A percentile compares a stretch with the other conserved stretches of the same genome.
Conservation (phyloP, 1,284 basidiomycete species). For the Earliella scabrosa region DNA sequence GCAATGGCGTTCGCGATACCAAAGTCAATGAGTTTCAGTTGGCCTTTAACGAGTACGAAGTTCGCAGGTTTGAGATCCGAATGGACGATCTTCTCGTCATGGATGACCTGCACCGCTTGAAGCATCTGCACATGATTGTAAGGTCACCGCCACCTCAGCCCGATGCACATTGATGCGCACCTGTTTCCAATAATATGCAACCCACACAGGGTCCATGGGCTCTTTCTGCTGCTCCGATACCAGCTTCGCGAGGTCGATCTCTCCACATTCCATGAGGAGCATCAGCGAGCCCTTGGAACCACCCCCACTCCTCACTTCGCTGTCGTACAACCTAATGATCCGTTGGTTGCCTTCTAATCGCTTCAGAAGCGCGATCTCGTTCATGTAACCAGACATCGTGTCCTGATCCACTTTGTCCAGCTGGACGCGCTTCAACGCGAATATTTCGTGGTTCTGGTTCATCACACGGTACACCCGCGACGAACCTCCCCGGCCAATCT, state of each 20-base stretch:
- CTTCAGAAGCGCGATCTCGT: conserved; percentile 89
- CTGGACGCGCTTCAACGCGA: conserved; percentile 87
- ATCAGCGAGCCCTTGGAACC: conserved; percentile 71
- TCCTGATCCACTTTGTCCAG: conserved; percentile 86
- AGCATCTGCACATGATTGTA: too few relatives aligned
- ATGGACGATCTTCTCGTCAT: conserved; percentile 96
- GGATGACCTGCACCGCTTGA: conserved; percentile 93
- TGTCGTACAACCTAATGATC: conserved; percentile 89
- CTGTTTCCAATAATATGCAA: conserved; percentile 95
- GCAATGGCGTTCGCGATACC: conserved; percentile 97
- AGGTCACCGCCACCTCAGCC: not conserved
- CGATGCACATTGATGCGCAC: conserved; percentile 40
- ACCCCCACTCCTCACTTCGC: conserved; percentile 74
- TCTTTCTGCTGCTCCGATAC: conserved; percentile 83
- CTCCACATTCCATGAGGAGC: conserved; percentile 94
- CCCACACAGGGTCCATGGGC: conserved; percentile 88
- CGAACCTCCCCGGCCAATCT: conserved; percentile 91
- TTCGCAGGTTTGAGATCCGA: conserved; percentile 97
- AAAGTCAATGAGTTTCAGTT: conserved; percentile 95
- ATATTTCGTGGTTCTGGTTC: conserved; percentile 76
- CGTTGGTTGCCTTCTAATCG: conserved; percentile 86
- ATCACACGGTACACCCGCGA: conserved; percentile 94
- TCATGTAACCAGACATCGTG: conserved; percentile 90
- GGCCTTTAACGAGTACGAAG: conserved; percentile 92
- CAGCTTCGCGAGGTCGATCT: conserved; percentile 85